phyloP scores from a whole-genome alignment of 805 yeast genomes.

The Aciculoconidium aculeatum region DNA sequence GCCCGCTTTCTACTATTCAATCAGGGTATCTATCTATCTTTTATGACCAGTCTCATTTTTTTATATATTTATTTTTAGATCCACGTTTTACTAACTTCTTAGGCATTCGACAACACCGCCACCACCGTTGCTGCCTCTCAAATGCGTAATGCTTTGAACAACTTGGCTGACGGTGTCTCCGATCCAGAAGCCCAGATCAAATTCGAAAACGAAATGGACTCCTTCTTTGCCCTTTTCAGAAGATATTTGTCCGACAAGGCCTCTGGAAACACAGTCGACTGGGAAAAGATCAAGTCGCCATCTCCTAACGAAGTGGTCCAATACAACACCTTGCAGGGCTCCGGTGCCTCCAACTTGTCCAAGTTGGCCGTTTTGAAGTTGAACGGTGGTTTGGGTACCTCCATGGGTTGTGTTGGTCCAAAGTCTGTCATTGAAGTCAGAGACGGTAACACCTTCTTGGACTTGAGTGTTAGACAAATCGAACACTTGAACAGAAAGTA shows the following conservation, averaged over 20 bases:
- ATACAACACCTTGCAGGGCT: slow-evolving; percentile 46
- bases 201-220: slow-evolving; percentile 90
- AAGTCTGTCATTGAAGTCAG: slow-evolving; percentile 97
- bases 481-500: slow-evolving; percentile 87
- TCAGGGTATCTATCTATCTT: too few species aligned
- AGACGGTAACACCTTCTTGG: slow-evolving; percentile 96
- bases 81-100: too few species aligned
- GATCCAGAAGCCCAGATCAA: slow-evolving; percentile 43
- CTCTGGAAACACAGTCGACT: slow-evolving; percentile 73
- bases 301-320: slow-evolving; percentile 82
- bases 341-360: slow-evolving; percentile 45
- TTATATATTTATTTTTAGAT: too few species aligned
- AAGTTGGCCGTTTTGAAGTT: slow-evolving; percentile 93
- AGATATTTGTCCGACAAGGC: slow-evolving; percentile 89
- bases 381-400: slow-evolving; percentile 98
- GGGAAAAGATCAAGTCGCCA: slow-evolving; percentile 96
- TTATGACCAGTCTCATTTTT: too few species aligned
- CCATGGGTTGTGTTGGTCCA: slow-evolving; percentile 99
- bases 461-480: slow-evolving; percentile 92
- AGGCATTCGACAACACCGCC: slow-evolving; percentile 92
- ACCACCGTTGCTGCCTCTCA: slow-evolving; percentile 95
- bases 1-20: too few species aligned
- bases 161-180: slow-evolving; percentile 74
- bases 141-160: slow-evolving; percentile 94
- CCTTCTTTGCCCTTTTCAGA: slow-evolving; percentile 88